These are phyloP conservation scores for Termitomyces sp. DNA, from an alignment of 768 basidiomycete genomes.

Conservation along the genomic window DNA sequence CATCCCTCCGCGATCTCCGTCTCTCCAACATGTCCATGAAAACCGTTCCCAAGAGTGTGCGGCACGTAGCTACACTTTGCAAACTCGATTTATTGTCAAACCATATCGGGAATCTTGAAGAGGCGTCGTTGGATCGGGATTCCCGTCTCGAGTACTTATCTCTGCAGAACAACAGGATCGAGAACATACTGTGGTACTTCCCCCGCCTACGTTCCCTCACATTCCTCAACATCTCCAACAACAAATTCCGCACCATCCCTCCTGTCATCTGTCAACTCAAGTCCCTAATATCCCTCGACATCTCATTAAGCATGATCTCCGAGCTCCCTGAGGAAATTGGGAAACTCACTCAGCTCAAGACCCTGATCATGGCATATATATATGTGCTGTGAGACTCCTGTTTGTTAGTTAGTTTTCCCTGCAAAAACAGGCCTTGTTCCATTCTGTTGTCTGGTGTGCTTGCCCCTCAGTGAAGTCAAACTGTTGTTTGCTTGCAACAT, in stretches of 20 bases:
- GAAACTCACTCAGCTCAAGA: slow-evolving; percentile 60
- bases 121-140: slow-evolving; percentile 78
- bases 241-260: slow-evolving; percentile 82
- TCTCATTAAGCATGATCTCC: slow-evolving; percentile 90
- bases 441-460: no score
- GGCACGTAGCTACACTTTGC: slow-evolving; percentile 67
- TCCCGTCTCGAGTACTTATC: slow-evolving; percentile 63
- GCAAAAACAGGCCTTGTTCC: no score
- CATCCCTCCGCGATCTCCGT: slow-evolving; percentile 77
- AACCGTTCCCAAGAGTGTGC: slow-evolving; percentile 82
- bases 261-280: slow-evolving; percentile 68
- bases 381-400: no score
- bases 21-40: slow-evolving; percentile 94
- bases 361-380: slow-evolving; percentile 76
- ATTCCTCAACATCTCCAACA: slow-evolving; percentile 92
- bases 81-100: slow-evolving; percentile 90
- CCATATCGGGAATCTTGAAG: slow-evolving; percentile 84
- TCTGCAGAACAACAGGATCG: slow-evolving; percentile 89
- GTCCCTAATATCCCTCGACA: slow-evolving; percentile 79
- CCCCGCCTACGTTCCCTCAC: slow-evolving; percentile 66
- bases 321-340: slow-evolving; percentile 82
- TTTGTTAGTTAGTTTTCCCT: no score
- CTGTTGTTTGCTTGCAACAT: no score
- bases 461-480: no score
- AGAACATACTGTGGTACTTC: slow-evolving; percentile 84